Evolutionary conservation across 164 flowering plant genomes (phyloP).

Genomic region (Akebia trifoliata): DNA sequence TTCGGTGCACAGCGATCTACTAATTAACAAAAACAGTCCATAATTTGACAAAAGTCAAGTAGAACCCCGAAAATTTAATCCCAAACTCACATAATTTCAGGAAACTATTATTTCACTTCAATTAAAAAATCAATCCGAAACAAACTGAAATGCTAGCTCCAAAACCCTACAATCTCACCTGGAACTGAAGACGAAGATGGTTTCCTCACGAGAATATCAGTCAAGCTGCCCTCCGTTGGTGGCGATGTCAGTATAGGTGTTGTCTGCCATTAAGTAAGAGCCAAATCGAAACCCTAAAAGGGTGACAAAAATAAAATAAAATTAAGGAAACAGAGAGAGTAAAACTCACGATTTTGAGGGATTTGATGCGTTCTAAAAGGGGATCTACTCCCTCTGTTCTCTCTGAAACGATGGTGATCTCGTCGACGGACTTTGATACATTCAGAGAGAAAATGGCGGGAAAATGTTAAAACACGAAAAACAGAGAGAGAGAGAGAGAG

Average conservation of each 20-base stretch:
- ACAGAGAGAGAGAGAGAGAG: not conserved
- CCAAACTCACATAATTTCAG: not conserved
- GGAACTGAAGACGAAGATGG: slow-evolving; percentile 48
- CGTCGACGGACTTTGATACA: slow-evolving; percentile 32
- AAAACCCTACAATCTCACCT: slow-evolving; percentile 23
- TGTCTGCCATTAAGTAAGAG: slow-evolving; percentile 33
- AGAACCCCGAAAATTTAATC: not conserved
- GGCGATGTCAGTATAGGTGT: slow-evolving; percentile 64
- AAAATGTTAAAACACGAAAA: not conserved
- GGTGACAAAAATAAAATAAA: not conserved
- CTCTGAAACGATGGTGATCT: slow-evolving; percentile 73
- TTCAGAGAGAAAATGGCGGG: not conserved
- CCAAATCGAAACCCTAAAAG: slow-evolving; percentile 6
- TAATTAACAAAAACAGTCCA: not conserved
- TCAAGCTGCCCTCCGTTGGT: slow-evolving; percentile 69
- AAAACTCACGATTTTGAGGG: slow-evolving; percentile 63
- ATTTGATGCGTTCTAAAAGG: slow-evolving; percentile 58
- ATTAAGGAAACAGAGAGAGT: not conserved
- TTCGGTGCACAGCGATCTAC: not conserved
- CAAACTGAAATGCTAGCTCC: not conserved
- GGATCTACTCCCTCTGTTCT: slow-evolving; percentile 60
- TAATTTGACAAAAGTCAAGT: not conserved
- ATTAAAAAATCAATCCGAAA: not conserved
- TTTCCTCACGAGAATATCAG: slow-evolving; percentile 81
- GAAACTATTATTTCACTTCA: not conserved